A percentile compares a stretch with the other conserved stretches of the same genome.
These are phyloP conservation scores for Arabis alpina DNA, from an alignment of 345 rosid genomes.

Conservation along the genomic window DNA sequence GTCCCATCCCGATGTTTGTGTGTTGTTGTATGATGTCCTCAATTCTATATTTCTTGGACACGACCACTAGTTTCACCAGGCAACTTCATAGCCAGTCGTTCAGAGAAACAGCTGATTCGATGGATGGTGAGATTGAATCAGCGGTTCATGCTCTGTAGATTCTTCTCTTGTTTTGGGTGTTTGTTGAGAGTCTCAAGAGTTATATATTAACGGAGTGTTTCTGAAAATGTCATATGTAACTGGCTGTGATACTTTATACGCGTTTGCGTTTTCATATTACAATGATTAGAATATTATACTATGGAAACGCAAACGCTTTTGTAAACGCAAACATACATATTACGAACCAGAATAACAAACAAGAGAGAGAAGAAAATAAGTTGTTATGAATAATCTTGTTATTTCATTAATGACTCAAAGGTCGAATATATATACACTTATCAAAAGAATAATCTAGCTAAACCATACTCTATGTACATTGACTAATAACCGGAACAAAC, in stretches of 20 bases:
- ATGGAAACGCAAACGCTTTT: constrained; percentile 1
- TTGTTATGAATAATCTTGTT: too few relatives aligned
- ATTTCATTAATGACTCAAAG: too few relatives aligned
- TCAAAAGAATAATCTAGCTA: too few relatives aligned
- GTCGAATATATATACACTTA: too few relatives aligned
- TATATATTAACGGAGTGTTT: not conserved
- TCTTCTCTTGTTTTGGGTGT: constrained; percentile 8
- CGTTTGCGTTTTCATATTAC: constrained; percentile 11
- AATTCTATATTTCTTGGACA: constrained; percentile 83
- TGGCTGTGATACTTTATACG: constrained; percentile 7
- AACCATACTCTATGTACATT: too few relatives aligned
- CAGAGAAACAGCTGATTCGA: constrained; percentile 38
- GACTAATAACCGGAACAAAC: too few relatives aligned
- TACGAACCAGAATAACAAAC: too few relatives aligned
- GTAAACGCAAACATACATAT: constrained; percentile 13
- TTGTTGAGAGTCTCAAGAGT: constrained; percentile 3
- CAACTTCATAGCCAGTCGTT: constrained; percentile 62
- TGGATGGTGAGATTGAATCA: constrained; percentile 49
- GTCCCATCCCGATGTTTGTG: constrained; percentile 87
- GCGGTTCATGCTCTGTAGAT: constrained; percentile 38
- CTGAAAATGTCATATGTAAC: constrained; percentile 4
- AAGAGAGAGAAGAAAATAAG: too few relatives aligned
- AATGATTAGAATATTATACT: not conserved
- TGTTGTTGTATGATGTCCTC: constrained; percentile 68
- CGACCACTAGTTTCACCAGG: constrained; percentile 68